These are phyloP conservation scores for Mycena rebaudengoi DNA, from an alignment of 768 basidiomycete genomes.

Conservation along the genomic window DNA sequence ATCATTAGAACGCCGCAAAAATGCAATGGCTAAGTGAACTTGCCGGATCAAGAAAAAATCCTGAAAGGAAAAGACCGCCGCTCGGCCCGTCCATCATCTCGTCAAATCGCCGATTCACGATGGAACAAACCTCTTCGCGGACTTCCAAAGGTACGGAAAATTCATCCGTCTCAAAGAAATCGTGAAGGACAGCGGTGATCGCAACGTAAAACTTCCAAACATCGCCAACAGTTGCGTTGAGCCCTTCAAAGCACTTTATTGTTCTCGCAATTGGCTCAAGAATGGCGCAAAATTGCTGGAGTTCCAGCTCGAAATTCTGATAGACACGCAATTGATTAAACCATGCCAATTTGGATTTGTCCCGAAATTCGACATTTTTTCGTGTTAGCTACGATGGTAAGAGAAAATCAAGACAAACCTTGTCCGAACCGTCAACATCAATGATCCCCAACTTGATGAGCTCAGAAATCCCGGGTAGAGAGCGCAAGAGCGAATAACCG, in stretches of 20 bases:
- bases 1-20: background rate
- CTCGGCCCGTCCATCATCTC: slow-evolving; percentile 27
- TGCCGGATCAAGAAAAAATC: slow-evolving; percentile 34
- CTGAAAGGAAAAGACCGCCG: slow-evolving; percentile 26
- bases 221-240: slow-evolving; percentile 24
- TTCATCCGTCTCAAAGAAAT: slow-evolving; percentile 15
- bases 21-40: background rate
- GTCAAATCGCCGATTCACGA: slow-evolving; percentile 25
- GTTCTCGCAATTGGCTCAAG: slow-evolving; percentile 28
- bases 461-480: slow-evolving; percentile 23
- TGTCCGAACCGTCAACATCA: background rate
- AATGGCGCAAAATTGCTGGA: slow-evolving; percentile 5
- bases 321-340: background rate
- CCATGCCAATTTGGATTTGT: too few relatives aligned
- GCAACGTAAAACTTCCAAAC: slow-evolving; percentile 36
- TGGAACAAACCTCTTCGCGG: slow-evolving; percentile 9
- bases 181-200: slow-evolving; percentile 9
- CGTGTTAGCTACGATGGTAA: too few relatives aligned
- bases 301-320: slow-evolving; percentile 2
- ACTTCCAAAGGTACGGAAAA: background rate
- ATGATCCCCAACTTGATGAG: background rate
- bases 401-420: background rate
- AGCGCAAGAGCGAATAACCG: slow-evolving; percentile 16
- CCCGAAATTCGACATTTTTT: too few relatives aligned
- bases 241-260: slow-evolving; percentile 30